Conservation (phyloP, 2,329 filamentous ascomycete genomes). For the Clarireedia paspali region DNA sequence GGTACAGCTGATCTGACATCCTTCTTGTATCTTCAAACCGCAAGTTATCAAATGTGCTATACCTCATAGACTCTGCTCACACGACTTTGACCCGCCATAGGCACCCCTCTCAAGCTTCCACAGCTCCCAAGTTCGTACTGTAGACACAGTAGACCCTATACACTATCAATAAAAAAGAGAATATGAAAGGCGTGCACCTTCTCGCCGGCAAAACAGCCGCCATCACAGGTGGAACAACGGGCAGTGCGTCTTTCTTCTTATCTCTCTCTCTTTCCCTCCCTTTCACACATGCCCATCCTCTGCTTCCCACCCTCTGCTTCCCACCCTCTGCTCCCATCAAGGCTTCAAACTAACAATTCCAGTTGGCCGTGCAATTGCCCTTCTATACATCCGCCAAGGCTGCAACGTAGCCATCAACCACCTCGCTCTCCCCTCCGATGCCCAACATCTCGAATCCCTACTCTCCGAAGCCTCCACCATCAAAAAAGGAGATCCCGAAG, state of each 20-base stretch:
- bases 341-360: not conserved
- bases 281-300: not conserved
- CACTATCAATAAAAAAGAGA: not conserved
- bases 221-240: conserved; percentile 10
- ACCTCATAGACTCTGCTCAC: too few species aligned
- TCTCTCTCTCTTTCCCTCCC: not conserved
- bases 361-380: conserved; percentile 77
- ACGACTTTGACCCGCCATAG: too few species aligned
- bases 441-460: conserved; percentile 44
- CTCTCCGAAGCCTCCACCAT: conserved; percentile 43
- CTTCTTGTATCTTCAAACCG: too few species aligned
- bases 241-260: not conserved
- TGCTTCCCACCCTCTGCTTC: conserved; percentile 46
- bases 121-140: too few species aligned
- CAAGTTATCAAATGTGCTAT: too few species aligned
- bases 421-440: conserved; percentile 50
- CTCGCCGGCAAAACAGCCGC: conserved; percentile 8
- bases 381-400: conserved; percentile 72
- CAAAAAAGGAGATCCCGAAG: conserved; percentile 34
- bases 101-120: too few species aligned
- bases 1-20: too few species aligned
- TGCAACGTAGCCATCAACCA: conserved; percentile 77
- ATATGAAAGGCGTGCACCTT: not conserved
- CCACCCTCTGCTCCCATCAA: not conserved
- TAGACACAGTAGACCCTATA: not conserved